phyloP scores from a whole-genome alignment of 768 basidiomycete species.

The Lenzites betulinus region DNA sequence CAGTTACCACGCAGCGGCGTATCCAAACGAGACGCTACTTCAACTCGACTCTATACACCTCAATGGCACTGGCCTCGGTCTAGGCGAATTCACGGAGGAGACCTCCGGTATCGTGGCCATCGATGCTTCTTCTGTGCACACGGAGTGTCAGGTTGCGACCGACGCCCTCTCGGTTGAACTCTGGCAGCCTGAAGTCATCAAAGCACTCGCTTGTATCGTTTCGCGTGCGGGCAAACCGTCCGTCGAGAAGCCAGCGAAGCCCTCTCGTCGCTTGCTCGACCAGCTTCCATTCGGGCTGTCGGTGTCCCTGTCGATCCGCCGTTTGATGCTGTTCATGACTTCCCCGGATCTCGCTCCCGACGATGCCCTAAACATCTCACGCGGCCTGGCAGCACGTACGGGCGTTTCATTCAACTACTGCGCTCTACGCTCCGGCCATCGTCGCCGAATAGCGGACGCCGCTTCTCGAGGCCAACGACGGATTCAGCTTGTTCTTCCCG shows the following conservation, averaged over 20 bases:
- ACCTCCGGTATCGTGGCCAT: constrained; percentile 42
- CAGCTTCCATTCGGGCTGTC: constrained; percentile 57
- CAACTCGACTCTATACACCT: constrained; percentile 61
- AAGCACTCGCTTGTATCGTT: constrained; percentile 53
- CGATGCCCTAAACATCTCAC: constrained; percentile 62
- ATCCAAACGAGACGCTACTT: constrained; percentile 42
- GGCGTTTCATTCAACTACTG: constrained; percentile 58
- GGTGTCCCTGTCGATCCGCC: constrained; percentile 57
- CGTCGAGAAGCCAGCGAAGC: neutral
- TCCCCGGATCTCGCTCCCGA: constrained; percentile 80
- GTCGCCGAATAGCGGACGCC: constrained; percentile 30
- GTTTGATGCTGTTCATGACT: constrained; percentile 68
- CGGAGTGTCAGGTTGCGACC: constrained; percentile 50
- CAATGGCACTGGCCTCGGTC: constrained; percentile 43
- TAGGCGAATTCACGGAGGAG: constrained; percentile 55
- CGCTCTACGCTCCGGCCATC: constrained; percentile 40
- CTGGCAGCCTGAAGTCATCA: constrained; percentile 63
- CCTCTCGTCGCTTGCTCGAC: constrained; percentile 34
- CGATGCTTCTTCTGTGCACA: constrained; percentile 43
- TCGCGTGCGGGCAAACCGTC: neutral
- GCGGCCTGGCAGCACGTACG: constrained; percentile 65
- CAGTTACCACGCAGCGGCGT: constrained; percentile 27
- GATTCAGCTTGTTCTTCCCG: constrained; percentile 53
- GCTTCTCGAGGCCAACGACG: constrained; percentile 47
- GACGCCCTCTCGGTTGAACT: constrained; percentile 67